Evolutionary conservation across 2,329 filamentous ascomycete genomes (phyloP).

Genomic region (Colletotrichum orchidophilum): DNA sequence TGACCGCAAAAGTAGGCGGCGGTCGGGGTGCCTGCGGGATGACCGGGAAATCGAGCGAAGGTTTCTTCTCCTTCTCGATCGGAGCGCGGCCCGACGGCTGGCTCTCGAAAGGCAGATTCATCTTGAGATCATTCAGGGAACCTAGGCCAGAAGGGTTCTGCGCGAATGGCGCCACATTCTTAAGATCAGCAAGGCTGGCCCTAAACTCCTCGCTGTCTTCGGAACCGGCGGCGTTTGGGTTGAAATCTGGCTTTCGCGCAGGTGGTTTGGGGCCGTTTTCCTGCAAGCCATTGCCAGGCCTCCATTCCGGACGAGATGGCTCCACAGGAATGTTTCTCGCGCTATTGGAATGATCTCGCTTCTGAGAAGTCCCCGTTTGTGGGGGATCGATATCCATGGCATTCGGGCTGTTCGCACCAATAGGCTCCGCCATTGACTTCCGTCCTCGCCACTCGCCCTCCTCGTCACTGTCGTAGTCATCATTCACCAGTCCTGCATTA

Average conservation of each 20-base stretch:
- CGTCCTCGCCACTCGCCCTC: conserved; percentile 48
- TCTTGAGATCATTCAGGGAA: conserved; percentile 65
- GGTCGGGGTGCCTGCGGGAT: conserved; percentile 60
- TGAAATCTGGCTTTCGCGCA: conserved; percentile 38
- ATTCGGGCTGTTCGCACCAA: conserved; percentile 57
- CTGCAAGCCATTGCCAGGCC: conserved; percentile 54
- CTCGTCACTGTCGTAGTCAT: conserved; percentile 57
- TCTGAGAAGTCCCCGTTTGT: conserved; percentile 35
- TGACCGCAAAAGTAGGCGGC: conserved; percentile 53
- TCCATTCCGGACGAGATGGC: conserved; percentile 68
- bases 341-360: conserved; percentile 38
- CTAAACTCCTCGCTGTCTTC: conserved; percentile 66
- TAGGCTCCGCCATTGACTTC: conserved; percentile 42
- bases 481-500: conserved; percentile 55
- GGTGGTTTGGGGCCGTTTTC: conserved; percentile 30
- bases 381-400: conserved; percentile 75
- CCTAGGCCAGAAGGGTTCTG: conserved; percentile 57
- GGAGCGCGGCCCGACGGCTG: conserved; percentile 54
- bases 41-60: conserved; percentile 55
- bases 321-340: conserved; percentile 67
- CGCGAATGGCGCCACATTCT: conserved; percentile 64
- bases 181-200: conserved; percentile 63
- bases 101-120: conserved; percentile 66
- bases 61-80: conserved; percentile 44
- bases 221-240: conserved; percentile 55